A percentile compares a stretch with the other conserved stretches of the same genome.
Evolutionary conservation across 805 yeast species (phyloP).

Genomic region (Metschnikowia amazonensis): DNA sequence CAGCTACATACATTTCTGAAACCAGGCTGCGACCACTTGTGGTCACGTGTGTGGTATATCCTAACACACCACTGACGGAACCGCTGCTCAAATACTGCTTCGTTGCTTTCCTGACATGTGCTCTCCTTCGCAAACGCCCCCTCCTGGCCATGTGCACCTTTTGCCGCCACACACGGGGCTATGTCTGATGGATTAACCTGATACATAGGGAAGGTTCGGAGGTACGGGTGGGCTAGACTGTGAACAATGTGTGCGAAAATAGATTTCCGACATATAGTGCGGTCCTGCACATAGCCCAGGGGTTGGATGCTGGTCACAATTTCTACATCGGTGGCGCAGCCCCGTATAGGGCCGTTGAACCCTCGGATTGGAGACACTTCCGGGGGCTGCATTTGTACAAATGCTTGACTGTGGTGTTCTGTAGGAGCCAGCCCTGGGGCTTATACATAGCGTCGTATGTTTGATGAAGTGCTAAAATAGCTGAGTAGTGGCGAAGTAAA

Average conservation of each 20-base stretch:
- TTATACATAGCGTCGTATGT: too few species aligned
- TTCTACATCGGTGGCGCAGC: too few species aligned
- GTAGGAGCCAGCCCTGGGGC: neutral
- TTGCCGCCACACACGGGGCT: too few species aligned
- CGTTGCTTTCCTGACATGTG: too few species aligned
- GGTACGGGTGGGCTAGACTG: neutral
- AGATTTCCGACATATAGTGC: neutral
- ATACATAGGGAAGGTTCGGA: too few species aligned
- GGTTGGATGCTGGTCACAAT: neutral
- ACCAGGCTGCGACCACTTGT: neutral
- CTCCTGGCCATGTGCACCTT: too few species aligned
- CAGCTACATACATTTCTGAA: constrained; percentile 1
- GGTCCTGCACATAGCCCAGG: neutral
- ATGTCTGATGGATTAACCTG: too few species aligned
- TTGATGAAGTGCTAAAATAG: too few species aligned
- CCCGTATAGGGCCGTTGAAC: neutral
- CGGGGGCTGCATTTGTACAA: neutral
- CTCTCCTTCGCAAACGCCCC: too few species aligned
- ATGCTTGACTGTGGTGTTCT: neutral
- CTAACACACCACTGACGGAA: too few species aligned
- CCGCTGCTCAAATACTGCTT: too few species aligned
- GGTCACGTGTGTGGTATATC: neutral
- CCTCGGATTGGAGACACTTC: neutral
- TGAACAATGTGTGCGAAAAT: neutral
- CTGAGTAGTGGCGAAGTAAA: too few species aligned